phyloP scores from a whole-genome alignment of 2,329 filamentous ascomycete species.

The Cercospora zeina region DNA sequence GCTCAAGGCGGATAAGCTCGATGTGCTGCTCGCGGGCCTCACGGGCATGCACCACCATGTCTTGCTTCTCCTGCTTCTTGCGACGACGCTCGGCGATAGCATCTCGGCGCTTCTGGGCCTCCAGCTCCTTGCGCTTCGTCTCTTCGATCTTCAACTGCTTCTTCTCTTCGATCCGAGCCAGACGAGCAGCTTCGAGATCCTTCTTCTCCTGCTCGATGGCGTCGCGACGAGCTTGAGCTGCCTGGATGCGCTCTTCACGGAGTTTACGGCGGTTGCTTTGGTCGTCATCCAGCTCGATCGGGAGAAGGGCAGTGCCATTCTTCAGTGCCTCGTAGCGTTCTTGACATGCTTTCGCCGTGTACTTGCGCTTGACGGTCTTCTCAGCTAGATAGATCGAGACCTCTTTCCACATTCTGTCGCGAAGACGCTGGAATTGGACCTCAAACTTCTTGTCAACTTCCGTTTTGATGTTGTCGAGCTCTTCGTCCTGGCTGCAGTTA shows the following conservation, averaged over 20 bases:
- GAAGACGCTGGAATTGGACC: conserved; percentile 44
- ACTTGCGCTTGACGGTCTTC: conserved; percentile 42
- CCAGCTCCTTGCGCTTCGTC: conserved; percentile 17
- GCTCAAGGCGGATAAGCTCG: conserved; percentile 24
- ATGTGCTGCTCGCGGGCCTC: conserved; percentile 15
- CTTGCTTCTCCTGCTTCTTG: conserved; percentile 25
- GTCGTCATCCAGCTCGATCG: conserved; percentile 48
- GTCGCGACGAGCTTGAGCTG: conserved; percentile 33
- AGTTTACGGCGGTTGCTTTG: conserved; percentile 43
- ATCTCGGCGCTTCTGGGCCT: conserved; percentile 20
- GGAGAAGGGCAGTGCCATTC: conserved; percentile 48
- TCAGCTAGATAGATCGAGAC: conserved; percentile 44
- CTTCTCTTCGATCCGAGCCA: conserved; percentile 21
- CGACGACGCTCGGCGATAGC: conserved; percentile 22
- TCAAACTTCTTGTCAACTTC: conserved; percentile 48
- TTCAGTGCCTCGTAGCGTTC: conserved; percentile 46
- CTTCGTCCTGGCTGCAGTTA: conserved; percentile 44
- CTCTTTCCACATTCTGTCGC: conserved; percentile 47
- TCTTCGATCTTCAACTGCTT: conserved; percentile 25
- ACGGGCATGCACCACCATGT: conserved; percentile 16
- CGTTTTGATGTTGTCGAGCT: conserved; percentile 45
- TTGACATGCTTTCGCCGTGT: conserved; percentile 50
- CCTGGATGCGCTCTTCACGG: conserved; percentile 34
- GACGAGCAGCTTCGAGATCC: conserved; percentile 26
- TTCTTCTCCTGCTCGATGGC: conserved; percentile 24